Evolutionary conservation across 148 eudicot species (phyloP).

Genomic region (Chenopodium berlandieri): DNA sequence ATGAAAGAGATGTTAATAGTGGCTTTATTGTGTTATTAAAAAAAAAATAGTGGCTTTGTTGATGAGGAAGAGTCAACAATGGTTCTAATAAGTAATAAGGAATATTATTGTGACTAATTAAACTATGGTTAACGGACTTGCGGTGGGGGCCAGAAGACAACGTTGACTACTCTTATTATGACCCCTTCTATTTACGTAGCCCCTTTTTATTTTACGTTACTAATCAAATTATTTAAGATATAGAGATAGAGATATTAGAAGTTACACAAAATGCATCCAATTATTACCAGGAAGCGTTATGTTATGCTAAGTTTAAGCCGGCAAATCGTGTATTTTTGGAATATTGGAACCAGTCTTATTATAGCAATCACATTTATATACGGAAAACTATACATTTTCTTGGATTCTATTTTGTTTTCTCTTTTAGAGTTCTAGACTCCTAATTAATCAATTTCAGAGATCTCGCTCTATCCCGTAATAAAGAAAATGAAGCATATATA

Average conservation of each 20-base stretch:
- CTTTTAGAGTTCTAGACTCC: too few relatives aligned
- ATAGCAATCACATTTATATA: too few relatives aligned
- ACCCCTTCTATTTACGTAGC: slow-evolving; percentile 9
- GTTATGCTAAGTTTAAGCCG: neutral
- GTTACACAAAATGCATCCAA: neutral
- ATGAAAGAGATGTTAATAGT: neutral
- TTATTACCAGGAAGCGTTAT: neutral
- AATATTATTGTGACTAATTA: neutral
- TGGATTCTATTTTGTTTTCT: too few relatives aligned
- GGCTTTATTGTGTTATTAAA: neutral
- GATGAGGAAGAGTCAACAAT: slow-evolving; percentile 1
- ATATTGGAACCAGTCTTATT: neutral
- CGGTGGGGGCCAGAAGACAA: slow-evolving; percentile 32
- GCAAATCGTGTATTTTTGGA: neutral
- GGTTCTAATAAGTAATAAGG: too few relatives aligned
- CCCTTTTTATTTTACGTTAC: neutral
- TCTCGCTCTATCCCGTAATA: too few relatives aligned
- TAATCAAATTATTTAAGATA: too few relatives aligned
- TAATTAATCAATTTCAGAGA: too few relatives aligned
- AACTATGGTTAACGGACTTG: neutral
- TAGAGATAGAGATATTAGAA: neutral
- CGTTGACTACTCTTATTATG: slow-evolving; percentile 21
- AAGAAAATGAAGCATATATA: too few relatives aligned
- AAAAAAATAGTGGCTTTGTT: neutral
- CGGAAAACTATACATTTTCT: too few relatives aligned